Conservation (phyloP, 2,329 filamentous ascomycete species). For the Hymenoscyphus albidus region DNA sequence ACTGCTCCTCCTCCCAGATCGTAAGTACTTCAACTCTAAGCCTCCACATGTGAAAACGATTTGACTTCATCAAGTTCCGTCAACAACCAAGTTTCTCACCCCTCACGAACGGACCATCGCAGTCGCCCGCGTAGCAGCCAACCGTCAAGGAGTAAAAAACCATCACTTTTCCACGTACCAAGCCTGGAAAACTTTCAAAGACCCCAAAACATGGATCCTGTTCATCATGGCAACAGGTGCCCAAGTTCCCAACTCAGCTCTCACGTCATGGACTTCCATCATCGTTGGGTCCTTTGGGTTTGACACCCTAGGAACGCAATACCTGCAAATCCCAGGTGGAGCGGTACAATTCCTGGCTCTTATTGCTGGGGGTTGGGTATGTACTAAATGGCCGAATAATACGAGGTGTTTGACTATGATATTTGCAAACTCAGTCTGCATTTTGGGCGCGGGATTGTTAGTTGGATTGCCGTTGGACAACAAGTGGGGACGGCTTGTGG, state of each 20-base stretch:
- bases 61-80: conserved; percentile 33
- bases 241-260: conserved; percentile 53
- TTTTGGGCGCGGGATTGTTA: conserved; percentile 48
- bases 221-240: conserved; percentile 45
- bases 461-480: conserved; percentile 47
- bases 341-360: conserved; percentile 53
- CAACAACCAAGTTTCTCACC: conserved; percentile 41
- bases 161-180: conserved; percentile 47
- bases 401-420: conserved; percentile 53
- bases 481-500: conserved; percentile 55
- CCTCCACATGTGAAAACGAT: background rate
- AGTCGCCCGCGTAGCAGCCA: conserved; percentile 48
- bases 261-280: conserved; percentile 45
- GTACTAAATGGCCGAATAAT: conserved; percentile 48
- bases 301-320: conserved; percentile 49
- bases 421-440: conserved; percentile 51
- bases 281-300: conserved; percentile 30
- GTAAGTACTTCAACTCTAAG: background rate
- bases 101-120: conserved; percentile 42
- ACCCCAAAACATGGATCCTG: conserved; percentile 40
- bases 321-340: conserved; percentile 57
- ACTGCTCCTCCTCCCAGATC: conserved; percentile 45
- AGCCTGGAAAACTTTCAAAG: conserved; percentile 46
- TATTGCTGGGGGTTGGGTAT: conserved; percentile 47
- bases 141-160: conserved; percentile 52